Conservation (phyloP, 495 filamentous ascomycete species). For the Elaphomyces granulatus region DNA sequence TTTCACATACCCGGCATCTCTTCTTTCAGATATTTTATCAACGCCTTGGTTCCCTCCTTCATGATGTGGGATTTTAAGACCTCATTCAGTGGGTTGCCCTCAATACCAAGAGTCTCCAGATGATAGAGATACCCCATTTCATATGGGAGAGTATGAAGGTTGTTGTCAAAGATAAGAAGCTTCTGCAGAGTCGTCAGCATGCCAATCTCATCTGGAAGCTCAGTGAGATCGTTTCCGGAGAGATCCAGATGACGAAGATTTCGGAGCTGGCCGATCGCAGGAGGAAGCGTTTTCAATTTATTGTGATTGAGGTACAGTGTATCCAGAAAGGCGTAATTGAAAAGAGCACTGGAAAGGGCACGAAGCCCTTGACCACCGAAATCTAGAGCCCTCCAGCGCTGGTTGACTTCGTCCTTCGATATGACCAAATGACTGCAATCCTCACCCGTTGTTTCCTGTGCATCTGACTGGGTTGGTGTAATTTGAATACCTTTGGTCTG, state of each 20-base stretch:
- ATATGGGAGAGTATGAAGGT: constrained; percentile 62
- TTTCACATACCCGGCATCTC: constrained; percentile 57
- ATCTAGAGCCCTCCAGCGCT: constrained; percentile 85
- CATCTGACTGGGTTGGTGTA: constrained; percentile 39
- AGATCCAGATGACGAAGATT: constrained; percentile 68
- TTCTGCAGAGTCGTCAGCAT: constrained; percentile 82
- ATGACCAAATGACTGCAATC: constrained; percentile 45
- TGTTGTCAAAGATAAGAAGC: constrained; percentile 77
- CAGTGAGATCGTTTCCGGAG: constrained; percentile 70
- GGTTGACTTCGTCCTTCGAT: constrained; percentile 44
- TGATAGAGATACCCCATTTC: constrained; percentile 80
- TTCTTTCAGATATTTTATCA: constrained; percentile 72
- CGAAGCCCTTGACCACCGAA: constrained; percentile 86
- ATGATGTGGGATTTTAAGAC: constrained; percentile 60
- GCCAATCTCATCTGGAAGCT: constrained; percentile 81
- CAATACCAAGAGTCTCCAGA: constrained; percentile 77
- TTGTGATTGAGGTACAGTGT: constrained; percentile 88
- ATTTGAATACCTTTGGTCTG: constrained; percentile 48
- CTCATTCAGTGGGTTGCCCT: constrained; percentile 73
- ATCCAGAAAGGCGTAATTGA: constrained; percentile 72
- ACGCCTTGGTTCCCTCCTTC: constrained; percentile 69
- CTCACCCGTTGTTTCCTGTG: constrained; percentile 45
- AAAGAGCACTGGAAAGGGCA: constrained; percentile 61
- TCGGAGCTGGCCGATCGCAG: constrained; percentile 65
- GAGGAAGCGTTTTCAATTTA: constrained; percentile 60